phyloP scores from a whole-genome alignment of 495 filamentous ascomycete species.

The Podospora sp. region DNA sequence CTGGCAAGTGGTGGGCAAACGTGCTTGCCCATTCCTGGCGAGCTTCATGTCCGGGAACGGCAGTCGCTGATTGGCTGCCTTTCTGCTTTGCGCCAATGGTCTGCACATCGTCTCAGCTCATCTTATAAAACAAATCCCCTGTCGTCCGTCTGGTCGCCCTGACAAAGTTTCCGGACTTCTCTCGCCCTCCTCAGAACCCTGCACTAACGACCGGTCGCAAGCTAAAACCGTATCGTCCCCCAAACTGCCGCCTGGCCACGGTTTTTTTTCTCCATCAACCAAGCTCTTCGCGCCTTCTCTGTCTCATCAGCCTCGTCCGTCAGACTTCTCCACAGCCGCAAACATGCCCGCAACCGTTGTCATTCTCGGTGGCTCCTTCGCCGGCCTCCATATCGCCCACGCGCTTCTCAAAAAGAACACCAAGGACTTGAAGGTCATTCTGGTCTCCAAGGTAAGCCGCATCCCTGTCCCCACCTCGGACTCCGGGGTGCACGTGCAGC shows the following conservation, averaged over 20 bases:
- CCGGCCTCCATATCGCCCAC: constrained; percentile 56
- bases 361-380: constrained; percentile 57
- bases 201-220: background rate
- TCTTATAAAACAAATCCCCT: constrained; percentile 1
- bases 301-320: background rate
- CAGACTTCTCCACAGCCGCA: constrained; percentile 12
- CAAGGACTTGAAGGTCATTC: constrained; percentile 48
- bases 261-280: background rate
- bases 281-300: background rate
- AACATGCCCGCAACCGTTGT: constrained; percentile 50
- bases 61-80: constrained; percentile 6
- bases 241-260: background rate
- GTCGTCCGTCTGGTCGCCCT: background rate
- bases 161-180: background rate
- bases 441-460: constrained; percentile 47
- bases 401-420: constrained; percentile 52
- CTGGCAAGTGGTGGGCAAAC: background rate
- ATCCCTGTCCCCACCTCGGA: background rate
- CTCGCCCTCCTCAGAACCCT: background rate
- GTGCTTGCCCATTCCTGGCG: background rate
- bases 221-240: background rate
- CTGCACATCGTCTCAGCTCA: constrained; percentile 1
- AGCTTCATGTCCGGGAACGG: background rate
- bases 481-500: constrained; percentile 4
- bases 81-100: background rate